These are phyloP conservation scores for Neocallimastix lanati DNA, from an alignment of 192 early-diverging fungal species.

Conservation along the genomic window DNA sequence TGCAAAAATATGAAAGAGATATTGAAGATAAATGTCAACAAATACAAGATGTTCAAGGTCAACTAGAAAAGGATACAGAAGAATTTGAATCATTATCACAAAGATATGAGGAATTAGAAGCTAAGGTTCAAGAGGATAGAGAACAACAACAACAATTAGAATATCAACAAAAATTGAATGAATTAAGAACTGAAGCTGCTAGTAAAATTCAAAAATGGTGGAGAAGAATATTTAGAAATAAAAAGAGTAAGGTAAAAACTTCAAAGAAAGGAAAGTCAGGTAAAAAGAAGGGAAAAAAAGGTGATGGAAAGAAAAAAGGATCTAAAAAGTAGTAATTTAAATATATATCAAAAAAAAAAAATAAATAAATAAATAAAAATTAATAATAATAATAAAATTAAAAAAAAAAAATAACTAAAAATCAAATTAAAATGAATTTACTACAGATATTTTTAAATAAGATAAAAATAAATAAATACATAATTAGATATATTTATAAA, in stretches of 20 bases:
- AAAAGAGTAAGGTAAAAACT: constrained; percentile 19
- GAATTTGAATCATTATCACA: not conserved
- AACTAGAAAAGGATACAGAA: not conserved
- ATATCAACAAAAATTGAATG: not conserved
- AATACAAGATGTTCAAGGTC: not conserved
- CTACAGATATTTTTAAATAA: too few relatives aligned
- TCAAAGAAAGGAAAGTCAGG: not conserved
- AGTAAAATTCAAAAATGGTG: constrained; percentile 13
- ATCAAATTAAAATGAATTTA: too few relatives aligned
- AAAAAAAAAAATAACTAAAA: too few relatives aligned
- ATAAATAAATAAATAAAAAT: too few relatives aligned
- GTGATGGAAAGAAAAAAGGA: not conserved
- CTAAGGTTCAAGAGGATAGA: constrained; percentile 21
- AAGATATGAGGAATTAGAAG: constrained; percentile 19
- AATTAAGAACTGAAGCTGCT: constrained; percentile 25
- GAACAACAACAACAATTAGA: constrained; percentile 22
- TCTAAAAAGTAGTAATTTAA: not conserved
- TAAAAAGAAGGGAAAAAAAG: not conserved
- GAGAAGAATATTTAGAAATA: constrained; percentile 22
- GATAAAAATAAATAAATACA: too few relatives aligned
- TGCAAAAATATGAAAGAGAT: constrained; percentile 40
- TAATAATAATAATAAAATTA: too few relatives aligned
- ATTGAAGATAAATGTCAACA: constrained; percentile 24
- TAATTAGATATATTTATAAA: too few relatives aligned
- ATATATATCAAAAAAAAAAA: too few relatives aligned